phyloP scores from a whole-genome alignment of 2,329 filamentous ascomycete genomes.

The Rachicladosporium sp. region DNA sequence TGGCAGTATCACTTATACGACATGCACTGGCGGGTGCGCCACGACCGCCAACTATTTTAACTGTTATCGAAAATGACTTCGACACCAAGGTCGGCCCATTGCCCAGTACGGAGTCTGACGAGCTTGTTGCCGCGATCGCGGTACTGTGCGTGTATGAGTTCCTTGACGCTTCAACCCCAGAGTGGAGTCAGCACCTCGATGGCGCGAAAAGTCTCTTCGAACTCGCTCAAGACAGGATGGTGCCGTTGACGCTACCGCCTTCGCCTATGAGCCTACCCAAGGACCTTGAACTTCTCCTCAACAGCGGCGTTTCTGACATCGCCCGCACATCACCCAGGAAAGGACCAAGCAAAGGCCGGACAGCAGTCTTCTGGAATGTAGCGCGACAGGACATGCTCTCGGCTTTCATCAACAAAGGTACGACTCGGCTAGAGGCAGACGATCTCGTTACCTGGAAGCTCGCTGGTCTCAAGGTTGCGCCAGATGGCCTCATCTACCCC shows the following conservation, averaged over 20 bases:
- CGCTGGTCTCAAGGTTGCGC: slow-evolving; percentile 47
- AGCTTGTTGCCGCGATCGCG: slow-evolving; percentile 52
- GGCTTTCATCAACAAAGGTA: slow-evolving; percentile 50
- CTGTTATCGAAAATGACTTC: slow-evolving; percentile 6
- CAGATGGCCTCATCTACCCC: slow-evolving; percentile 38
- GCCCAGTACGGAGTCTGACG: slow-evolving; percentile 39
- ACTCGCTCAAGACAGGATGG: slow-evolving; percentile 38
- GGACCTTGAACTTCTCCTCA: slow-evolving; percentile 5
- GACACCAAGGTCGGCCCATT: slow-evolving; percentile 13
- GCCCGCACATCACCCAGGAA: slow-evolving; percentile 6
- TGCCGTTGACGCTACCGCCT: slow-evolving; percentile 32
- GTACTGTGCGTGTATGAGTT: slow-evolving; percentile 58
- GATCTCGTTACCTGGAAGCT: slow-evolving; percentile 53
- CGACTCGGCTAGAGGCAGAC: slow-evolving; percentile 49
- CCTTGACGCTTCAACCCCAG: slow-evolving; percentile 49
- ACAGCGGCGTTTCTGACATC: background rate
- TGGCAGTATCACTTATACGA: slow-evolving; percentile 22
- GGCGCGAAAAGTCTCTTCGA: slow-evolving; percentile 52
- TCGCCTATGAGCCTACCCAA: slow-evolving; percentile 14
- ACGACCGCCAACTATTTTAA: too few relatives aligned
- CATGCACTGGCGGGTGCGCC: slow-evolving; percentile 21
- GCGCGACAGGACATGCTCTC: slow-evolving; percentile 53
- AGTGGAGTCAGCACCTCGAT: slow-evolving; percentile 53
- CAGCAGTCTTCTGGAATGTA: slow-evolving; percentile 56
- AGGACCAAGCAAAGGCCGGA: slow-evolving; percentile 42